Base-by-base conservation (phyloP, 83 land plant species). In the Diphasiastrum complanatum region DNA sequence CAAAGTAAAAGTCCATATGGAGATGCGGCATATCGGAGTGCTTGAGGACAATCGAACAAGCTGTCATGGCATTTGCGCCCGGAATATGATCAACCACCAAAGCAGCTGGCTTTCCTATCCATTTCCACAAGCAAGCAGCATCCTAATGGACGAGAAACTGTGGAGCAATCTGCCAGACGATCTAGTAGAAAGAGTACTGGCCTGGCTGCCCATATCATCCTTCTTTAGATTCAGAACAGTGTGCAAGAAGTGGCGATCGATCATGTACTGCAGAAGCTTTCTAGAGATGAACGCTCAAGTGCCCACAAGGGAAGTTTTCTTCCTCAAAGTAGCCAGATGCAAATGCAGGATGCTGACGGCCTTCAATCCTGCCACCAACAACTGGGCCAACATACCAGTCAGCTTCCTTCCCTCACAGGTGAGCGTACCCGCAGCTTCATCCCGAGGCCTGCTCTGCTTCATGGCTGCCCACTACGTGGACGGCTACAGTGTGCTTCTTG, bases 81-180 rank as follows among this genome's bases (percentile, higher is more conserved):
- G n/a, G n/a, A n/a, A n/a, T n/a, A n/a, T n/a, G n/a, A n/a, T n/a
- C n/a, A n/a, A n/a, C n/a, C n/a, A n/a, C n/a, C n/a, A n/a, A n/a
- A n/a, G n/a, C n/a, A n/a, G n/a, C n/a, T n/a, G n/a, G n/a, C n/a
- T n/a, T n/a, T n/a, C n/a, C n/a, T n/a, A n/a, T n/a, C n/a, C n/a
- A n/a, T n/a, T n/a, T n/a, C n/a, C n/a, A n/a, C n/a, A n/a, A n/a
- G n/a, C n/a, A n/a, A n/a, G n/a, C n/a, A n/a, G n/a, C n/a, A n/a
- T n/a, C n/a, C n/a, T 55, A 25, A 52, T 65, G 68, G 68, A 69
- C 34, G 45, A 30, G 37, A 31, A 40, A 23, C 40, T 69, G 24
- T 69, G 72, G 72, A 60, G 68, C 45, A 49, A 51, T 47, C 56
- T 69, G 16, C 72, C 72, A 0, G 68, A 61, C 31, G 67, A 60